Percentiles rank a stretch among this genome's conserved stretches.
Conservation (phyloP, 2,329 filamentous ascomycete genomes). For the Botrytis aclada region DNA sequence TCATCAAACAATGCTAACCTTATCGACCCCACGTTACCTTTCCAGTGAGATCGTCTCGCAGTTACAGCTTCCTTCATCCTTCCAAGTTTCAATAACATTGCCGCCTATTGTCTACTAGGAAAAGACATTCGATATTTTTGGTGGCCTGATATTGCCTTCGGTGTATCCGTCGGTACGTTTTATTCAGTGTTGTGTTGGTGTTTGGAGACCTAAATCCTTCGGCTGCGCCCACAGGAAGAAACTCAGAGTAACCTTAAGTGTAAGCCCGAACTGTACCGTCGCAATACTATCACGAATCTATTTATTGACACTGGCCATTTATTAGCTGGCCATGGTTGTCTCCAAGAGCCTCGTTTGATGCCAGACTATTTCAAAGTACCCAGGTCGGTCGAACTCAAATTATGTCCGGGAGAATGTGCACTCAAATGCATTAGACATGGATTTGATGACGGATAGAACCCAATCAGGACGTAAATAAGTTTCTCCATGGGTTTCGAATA, state of each 20-base stretch:
- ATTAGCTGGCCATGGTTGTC: background rate
- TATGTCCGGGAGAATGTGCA: no score
- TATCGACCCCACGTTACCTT: background rate
- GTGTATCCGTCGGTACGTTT: background rate
- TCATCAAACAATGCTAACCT: background rate
- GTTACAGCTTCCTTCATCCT: background rate
- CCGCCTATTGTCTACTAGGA: background rate
- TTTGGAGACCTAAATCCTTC: background rate
- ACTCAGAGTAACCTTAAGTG: background rate
- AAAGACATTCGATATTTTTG: background rate
- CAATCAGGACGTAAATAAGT: rapidly evolving
- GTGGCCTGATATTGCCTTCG: no score
- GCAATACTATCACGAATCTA: background rate
- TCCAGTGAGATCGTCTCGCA: no score
- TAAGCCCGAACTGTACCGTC: background rate
- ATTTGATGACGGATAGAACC: background rate
- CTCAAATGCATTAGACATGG: background rate
- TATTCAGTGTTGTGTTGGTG: background rate
- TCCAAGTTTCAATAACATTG: background rate
- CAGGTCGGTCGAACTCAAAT: no score
- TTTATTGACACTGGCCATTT: background rate
- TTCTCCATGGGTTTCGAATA: background rate
- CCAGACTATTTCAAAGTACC: background rate
- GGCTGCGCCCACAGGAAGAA: no score
- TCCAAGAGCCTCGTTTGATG: background rate